These are phyloP conservation scores for Trichoderma arundinaceum DNA, from an alignment of 2,329 filamentous ascomycete species.

Conservation along the genomic window DNA sequence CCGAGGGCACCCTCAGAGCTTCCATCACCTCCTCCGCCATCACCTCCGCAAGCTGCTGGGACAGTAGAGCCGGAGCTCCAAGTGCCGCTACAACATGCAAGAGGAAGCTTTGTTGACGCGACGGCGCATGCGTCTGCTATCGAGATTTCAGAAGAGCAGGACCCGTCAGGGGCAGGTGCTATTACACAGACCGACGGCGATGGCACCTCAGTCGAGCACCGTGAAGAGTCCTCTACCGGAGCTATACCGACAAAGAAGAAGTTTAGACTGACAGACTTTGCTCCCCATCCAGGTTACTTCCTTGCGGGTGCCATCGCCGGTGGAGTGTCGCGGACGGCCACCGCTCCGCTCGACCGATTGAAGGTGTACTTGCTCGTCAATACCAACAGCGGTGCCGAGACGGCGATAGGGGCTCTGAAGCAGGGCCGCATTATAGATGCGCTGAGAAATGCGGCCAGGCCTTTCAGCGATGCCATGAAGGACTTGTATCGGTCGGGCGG, in stretches of 20 bases:
- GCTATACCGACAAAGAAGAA: conserved; percentile 48
- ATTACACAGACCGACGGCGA: conserved; percentile 41
- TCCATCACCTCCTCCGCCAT: conserved; percentile 26
- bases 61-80: conserved; percentile 20
- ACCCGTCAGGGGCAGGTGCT: conserved; percentile 36
- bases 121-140: conserved; percentile 34
- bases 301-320: conserved; percentile 93
- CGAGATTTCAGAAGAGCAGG: conserved; percentile 38
- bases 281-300: conserved; percentile 96
- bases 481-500: conserved; percentile 88
- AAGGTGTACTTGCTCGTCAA: conserved; percentile 98
- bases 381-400: conserved; percentile 60
- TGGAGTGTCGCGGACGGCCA: conserved; percentile 92
- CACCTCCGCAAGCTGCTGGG: conserved; percentile 27
- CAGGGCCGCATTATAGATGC: conserved; percentile 70
- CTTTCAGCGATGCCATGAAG: conserved; percentile 73
- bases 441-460: conserved; percentile 67
- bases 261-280: conserved; percentile 67
- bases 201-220: conserved; percentile 44
- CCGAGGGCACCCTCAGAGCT: conserved; percentile 31
- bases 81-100: conserved; percentile 28
- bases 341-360: conserved; percentile 92
- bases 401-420: conserved; percentile 69
- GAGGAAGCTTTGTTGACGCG: conserved; percentile 32
- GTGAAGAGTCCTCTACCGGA: conserved; percentile 44